A percentile compares a stretch with the other conserved stretches of the same genome.
Conservation (phyloP, 257 asterid species). For the Nicotiana benthamiana region DNA sequence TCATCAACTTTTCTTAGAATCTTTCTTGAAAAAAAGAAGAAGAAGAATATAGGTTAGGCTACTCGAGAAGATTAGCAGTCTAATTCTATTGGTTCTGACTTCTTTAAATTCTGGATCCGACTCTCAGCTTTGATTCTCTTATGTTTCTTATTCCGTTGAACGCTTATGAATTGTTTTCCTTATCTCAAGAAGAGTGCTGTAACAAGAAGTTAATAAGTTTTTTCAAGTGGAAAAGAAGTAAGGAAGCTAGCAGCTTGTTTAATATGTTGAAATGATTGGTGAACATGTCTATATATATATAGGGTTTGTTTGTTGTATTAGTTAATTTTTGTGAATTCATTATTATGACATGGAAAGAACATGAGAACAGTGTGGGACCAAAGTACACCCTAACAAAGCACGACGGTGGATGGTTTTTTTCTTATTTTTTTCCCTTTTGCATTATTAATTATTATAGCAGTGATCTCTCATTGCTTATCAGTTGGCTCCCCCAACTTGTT, state of each 20-base stretch:
- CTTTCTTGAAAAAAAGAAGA: not conserved
- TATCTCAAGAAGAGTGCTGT: no score
- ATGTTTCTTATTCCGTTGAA: no score
- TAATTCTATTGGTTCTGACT: no score
- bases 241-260: not conserved
- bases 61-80: no score
- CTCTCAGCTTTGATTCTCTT: no score
- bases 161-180: no score
- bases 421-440: not conserved
- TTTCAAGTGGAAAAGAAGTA: not conserved
- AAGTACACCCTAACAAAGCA: not conserved
- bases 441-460: not conserved
- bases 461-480: not conserved
- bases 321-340: not conserved
- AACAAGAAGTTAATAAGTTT: not conserved
- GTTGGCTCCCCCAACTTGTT: constrained; percentile 4
- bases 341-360: not conserved
- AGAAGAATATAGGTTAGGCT: no score
- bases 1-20: not conserved
- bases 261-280: not conserved
- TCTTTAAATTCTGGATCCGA: no score
- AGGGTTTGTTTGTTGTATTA: not conserved
- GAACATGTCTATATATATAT: not conserved
- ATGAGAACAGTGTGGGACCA: not conserved
- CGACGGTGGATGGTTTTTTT: constrained; percentile 3